Percentiles rank a stretch among this genome's conserved stretches.
phyloP scores from a whole-genome alignment of 2,329 filamentous ascomycete genomes.

The Sporothrix sp. region DNA sequence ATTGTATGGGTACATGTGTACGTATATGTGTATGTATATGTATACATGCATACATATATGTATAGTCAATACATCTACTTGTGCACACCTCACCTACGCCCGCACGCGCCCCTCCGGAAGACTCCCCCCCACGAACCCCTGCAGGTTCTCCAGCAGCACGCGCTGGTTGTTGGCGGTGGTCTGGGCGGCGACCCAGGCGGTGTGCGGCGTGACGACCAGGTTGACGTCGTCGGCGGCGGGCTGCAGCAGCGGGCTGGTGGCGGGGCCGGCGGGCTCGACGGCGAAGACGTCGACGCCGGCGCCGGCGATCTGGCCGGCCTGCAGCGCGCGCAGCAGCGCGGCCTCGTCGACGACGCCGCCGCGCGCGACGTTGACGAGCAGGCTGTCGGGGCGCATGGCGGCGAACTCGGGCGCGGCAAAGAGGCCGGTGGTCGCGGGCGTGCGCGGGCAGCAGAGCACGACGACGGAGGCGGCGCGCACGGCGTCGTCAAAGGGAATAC shows the following conservation, averaged over 20 bases:
- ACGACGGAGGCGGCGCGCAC: conserved; percentile 21
- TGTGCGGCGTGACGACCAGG: conserved; percentile 17
- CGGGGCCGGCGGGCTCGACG: conserved; percentile 24
- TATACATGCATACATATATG: too few species aligned
- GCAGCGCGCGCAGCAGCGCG: conserved; percentile 25
- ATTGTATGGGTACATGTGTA: too few species aligned
- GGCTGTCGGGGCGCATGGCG: conserved; percentile 18
- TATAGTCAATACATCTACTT: too few species aligned
- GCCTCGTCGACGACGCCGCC: conserved; percentile 27
- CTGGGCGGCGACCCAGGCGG: conserved; percentile 16
- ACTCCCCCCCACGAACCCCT: conserved; percentile 7
- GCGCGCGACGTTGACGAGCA: conserved; percentile 27
- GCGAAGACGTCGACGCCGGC: conserved; percentile 27
- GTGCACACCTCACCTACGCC: too few species aligned
- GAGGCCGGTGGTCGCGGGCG: conserved; percentile 20
- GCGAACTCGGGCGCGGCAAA: conserved; percentile 17
- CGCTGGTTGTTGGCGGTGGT: conserved; percentile 15
- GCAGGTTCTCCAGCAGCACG: conserved; percentile 15
- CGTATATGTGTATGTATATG: too few species aligned
- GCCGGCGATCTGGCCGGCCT: conserved; percentile 23
- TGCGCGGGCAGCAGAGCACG: conserved; percentile 27
- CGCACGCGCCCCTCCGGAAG: conserved; percentile 5
- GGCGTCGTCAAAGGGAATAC: conserved; percentile 17
- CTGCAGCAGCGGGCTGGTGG: conserved; percentile 12
- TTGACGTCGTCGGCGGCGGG: conserved; percentile 10